Percentiles rank a stretch among this genome's conserved stretches.
Evolutionary conservation across 306 rosid genomes (phyloP).

Genomic region (Cucurbita ficifolia): DNA sequence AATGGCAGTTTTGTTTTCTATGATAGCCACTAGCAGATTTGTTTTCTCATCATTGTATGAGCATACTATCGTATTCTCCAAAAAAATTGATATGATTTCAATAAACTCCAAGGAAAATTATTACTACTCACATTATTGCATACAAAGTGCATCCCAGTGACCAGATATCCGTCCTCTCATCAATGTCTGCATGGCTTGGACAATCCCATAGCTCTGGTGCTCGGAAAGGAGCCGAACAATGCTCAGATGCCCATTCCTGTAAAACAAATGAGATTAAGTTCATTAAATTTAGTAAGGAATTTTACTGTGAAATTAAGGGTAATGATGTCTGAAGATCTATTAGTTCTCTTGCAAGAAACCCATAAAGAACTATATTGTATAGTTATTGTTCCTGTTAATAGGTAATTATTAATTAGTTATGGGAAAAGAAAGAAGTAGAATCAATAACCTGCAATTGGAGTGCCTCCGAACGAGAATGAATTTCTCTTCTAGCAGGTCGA

Average conservation of each 20-base stretch:
- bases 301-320: neutral
- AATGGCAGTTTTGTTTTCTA: neutral
- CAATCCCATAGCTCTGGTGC: slow-evolving; percentile 99
- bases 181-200: slow-evolving; percentile 81
- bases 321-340: neutral
- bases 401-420: no score
- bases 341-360: neutral
- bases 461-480: slow-evolving; percentile 75
- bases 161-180: slow-evolving; percentile 97
- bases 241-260: slow-evolving; percentile 99
- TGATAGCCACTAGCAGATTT: neutral
- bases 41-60: neutral
- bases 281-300: neutral
- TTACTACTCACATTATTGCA: slow-evolving; percentile 69
- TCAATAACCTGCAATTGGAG: slow-evolving; percentile 79
- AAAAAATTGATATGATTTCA: neutral
- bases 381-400: neutral
- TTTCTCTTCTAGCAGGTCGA: slow-evolving; percentile 73
- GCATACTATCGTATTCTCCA: neutral
- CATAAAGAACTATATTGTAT: neutral
- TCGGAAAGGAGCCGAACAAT: slow-evolving; percentile 92
- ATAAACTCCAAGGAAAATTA: neutral
- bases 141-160: slow-evolving; percentile 95
- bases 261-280: neutral
- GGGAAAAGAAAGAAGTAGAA: neutral